Base-by-base conservation (phyloP, 2,329 filamentous ascomycete genomes). In the Arthrinium puccinioides region DNA sequence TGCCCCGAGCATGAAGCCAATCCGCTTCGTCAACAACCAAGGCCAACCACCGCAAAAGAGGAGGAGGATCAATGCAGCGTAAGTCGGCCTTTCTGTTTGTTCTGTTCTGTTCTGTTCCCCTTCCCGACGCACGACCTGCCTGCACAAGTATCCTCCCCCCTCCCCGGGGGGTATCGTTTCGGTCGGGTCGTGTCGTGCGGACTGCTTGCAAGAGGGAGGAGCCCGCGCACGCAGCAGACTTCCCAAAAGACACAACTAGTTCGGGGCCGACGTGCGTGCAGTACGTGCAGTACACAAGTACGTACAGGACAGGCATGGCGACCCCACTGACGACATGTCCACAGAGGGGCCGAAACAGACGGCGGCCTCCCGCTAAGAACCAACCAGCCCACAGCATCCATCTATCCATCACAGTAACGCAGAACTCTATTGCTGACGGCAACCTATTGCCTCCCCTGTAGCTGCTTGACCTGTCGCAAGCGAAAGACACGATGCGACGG, bases 21-120 rank as follows among this genome's bases (percentile, higher is more conserved):
- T 87, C 48, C 82, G 84, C 50, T 90, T 89, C 58, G 84, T 90
- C 50, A 84, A 87, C 46, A 87, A 82, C 52, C 83, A 88, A 62
- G 84, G 85, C 44, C 82, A 86, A 47, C 85, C 85, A 33, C 84
- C 85, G 44, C 82, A 82, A 19, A 90, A 89, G 62, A 72, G 84
- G 50, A 74, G 85, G 55, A 73, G 85, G 51, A 85, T 90, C 53
- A 87, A 82, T 62, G 82, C 84, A 52, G 85, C 85, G 77, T 85
- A 70, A 61, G 79, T 15, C 18, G n/a, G n/a, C 20, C 9, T 16
- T 21, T 23, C 24, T 21, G 5, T 8, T 14, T 32, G 10, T 32
- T n/a, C 24, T 4, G 11, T 32, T 14, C 13, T 23, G 9, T 21
- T 11, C 4, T 32, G 8, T 16, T 16, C 14, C 24, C n/a, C n/a